Evolutionary conservation across 2,329 filamentous ascomycete genomes (phyloP), one percentile per base, ranked within the genome.

Genomic region (Colletotrichum higginsianum): DNA sequence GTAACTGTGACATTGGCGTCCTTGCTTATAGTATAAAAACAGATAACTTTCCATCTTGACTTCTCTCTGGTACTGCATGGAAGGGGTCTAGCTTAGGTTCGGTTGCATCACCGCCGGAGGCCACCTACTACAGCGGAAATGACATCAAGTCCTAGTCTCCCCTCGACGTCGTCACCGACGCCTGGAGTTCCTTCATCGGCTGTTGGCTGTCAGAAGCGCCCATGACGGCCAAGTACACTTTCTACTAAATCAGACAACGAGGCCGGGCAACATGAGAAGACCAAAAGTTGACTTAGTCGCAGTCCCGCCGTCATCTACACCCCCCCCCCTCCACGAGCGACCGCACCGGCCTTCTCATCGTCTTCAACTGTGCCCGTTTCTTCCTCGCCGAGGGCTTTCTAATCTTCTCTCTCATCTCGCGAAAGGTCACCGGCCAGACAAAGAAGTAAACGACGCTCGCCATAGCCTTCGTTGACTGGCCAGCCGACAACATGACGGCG

Each of bases 351-450:
- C 78, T 85, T 1, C 76, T 81, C 3, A 76, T 81, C 7, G 78
- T 79, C 23, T 84, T 86, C 44, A 84, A 84, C 42, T 86, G 84
- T 75, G 85, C 84, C 23, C 80, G 85, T 8, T 80, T 86, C 44
- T 83, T 82, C 13, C 80, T 82, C 2, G 83, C 82, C 0, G 80
- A 84, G 5, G 80, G 80, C 0, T 84, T 82, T 0, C 82, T 93
- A 15, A 87, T 92, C 44, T 88, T 93, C 0, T 86, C 88, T 0
- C 93, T 91, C 91, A 90, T 93, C 67, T 86, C 93, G 8, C 89
- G 87, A 13, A 93, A 93, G 78, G 92, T 90, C 0, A 91, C 85
- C 0, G 92, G 91, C 13, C 88, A 87, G n/a, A 92, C 90, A 5
- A 92, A 93, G 80, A 92, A 91, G 76, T 84, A 88, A 61, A 86